These are phyloP conservation scores for Heritiera fomes DNA, from an alignment of 345 rosid genomes.

Conservation along the genomic window DNA sequence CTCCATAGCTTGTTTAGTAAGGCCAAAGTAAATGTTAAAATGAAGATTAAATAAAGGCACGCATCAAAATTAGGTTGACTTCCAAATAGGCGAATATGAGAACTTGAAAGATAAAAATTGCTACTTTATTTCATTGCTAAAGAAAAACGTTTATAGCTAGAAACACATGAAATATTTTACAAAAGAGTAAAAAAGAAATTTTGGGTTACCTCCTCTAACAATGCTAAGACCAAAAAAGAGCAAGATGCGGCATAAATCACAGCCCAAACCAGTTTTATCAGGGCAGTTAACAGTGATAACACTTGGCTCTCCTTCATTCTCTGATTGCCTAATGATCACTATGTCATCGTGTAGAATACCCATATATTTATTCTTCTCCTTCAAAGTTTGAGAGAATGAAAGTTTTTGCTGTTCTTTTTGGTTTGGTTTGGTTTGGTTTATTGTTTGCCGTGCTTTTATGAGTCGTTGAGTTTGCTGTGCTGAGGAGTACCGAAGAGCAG, in stretches of 20 bases:
- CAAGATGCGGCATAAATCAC: conserved; percentile 87
- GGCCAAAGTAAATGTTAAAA: not conserved
- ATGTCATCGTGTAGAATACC: conserved; percentile 82
- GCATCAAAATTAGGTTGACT: not conserved
- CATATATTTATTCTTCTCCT: conserved; percentile 40
- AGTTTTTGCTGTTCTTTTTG: no score
- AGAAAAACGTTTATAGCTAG: not conserved
- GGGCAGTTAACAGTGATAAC: conserved; percentile 92
- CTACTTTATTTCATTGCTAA: not conserved
- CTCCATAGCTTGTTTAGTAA: not conserved
- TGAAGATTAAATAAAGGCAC: not conserved
- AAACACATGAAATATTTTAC: not conserved
- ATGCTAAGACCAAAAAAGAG: conserved; percentile 91
- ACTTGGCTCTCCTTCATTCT: conserved; percentile 71
- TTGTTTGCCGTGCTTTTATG: not conserved
- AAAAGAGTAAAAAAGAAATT: not conserved
- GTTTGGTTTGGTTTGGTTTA: not conserved
- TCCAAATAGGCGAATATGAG: not conserved
- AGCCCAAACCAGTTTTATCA: conserved; percentile 95
- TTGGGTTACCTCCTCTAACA: conserved; percentile 72
- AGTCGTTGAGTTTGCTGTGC: not conserved
- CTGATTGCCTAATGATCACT: conserved; percentile 69
- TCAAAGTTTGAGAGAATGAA: not conserved
- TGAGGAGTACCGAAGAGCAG: conserved; percentile 10
- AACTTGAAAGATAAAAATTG: not conserved